phyloP scores from a whole-genome alignment of 2,329 filamentous ascomycete genomes.

The Exophiala sp. region DNA sequence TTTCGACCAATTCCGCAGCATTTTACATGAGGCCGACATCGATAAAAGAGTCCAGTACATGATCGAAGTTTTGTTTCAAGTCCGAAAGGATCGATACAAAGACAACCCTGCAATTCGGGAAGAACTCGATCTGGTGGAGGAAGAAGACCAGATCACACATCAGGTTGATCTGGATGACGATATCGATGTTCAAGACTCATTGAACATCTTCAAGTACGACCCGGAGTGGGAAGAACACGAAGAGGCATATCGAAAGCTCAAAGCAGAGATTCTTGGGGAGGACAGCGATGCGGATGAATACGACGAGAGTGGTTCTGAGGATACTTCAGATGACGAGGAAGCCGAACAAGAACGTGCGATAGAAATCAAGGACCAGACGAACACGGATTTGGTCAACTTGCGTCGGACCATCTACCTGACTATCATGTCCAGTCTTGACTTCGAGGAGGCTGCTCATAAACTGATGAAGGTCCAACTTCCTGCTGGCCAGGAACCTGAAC shows the following conservation, averaged over 20 bases:
- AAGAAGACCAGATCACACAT: slow-evolving; percentile 97
- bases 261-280: slow-evolving; percentile 89
- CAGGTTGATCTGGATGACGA: slow-evolving; percentile 74
- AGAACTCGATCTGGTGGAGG: slow-evolving; percentile 90
- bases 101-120: slow-evolving; percentile 86
- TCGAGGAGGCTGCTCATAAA: slow-evolving; percentile 96
- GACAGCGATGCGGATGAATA: slow-evolving; percentile 78
- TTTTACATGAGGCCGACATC: slow-evolving; percentile 92
- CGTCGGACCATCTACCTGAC: slow-evolving; percentile 93
- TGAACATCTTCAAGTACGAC: slow-evolving; percentile 96
- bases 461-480: slow-evolving; percentile 90
- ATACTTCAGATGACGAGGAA: slow-evolving; percentile 62
- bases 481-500: slow-evolving; percentile 75
- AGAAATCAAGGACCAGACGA: slow-evolving; percentile 97
- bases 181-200: slow-evolving; percentile 73
- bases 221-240: slow-evolving; percentile 85
- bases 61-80: slow-evolving; percentile 96
- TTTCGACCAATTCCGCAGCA: slow-evolving; percentile 92
- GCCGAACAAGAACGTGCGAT: slow-evolving; percentile 73
- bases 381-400: slow-evolving; percentile 89
- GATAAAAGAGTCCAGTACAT: slow-evolving; percentile 99
- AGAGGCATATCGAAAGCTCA: slow-evolving; percentile 79
- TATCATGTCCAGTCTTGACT: slow-evolving; percentile 92
- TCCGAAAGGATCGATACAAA: slow-evolving; percentile 93
- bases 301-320: slow-evolving; percentile 48